These are phyloP conservation scores for Ceratonia siliqua DNA, from an alignment of 306 rosid genomes.

Conservation along the genomic window DNA sequence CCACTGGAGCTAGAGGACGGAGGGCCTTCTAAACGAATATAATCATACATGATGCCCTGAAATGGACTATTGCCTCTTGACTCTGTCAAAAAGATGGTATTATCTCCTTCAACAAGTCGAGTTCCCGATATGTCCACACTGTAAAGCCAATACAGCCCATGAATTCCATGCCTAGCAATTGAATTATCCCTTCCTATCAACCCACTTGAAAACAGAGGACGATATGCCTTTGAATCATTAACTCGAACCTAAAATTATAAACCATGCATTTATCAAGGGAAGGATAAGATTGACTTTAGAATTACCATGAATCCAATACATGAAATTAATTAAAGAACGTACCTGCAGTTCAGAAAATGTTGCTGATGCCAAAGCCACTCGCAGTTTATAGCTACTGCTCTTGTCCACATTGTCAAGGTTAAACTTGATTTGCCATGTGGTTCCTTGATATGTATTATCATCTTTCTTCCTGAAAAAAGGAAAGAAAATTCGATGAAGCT, in stretches of 20 bases:
- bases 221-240: slow-evolving; percentile 58
- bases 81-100: slow-evolving; percentile 69
- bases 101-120: slow-evolving; percentile 70
- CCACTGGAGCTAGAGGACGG: slow-evolving; percentile 3
- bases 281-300: not conserved
- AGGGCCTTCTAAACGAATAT: slow-evolving; percentile 84
- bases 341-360: slow-evolving; percentile 84
- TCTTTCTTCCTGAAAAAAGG: slow-evolving; percentile 59
- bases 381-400: slow-evolving; percentile 55
- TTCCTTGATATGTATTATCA: slow-evolving; percentile 70
- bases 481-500: not conserved
- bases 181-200: slow-evolving; percentile 88
- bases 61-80: slow-evolving; percentile 70
- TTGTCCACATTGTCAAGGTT: slow-evolving; percentile 50
- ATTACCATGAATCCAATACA: not conserved
- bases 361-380: slow-evolving; percentile 85
- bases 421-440: slow-evolving; percentile 95
- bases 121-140: slow-evolving; percentile 45
- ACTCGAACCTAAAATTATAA: slow-evolving; percentile 65
- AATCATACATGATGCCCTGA: slow-evolving; percentile 84
- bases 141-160: slow-evolving; percentile 82
- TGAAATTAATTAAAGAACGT: not conserved
- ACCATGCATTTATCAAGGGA: slow-evolving; percentile 3
- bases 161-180: slow-evolving; percentile 91
- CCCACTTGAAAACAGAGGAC: slow-evolving; percentile 79